Evolutionary conservation across 257 asterid genomes (phyloP).

Genomic region (Coffea eugenioides): DNA sequence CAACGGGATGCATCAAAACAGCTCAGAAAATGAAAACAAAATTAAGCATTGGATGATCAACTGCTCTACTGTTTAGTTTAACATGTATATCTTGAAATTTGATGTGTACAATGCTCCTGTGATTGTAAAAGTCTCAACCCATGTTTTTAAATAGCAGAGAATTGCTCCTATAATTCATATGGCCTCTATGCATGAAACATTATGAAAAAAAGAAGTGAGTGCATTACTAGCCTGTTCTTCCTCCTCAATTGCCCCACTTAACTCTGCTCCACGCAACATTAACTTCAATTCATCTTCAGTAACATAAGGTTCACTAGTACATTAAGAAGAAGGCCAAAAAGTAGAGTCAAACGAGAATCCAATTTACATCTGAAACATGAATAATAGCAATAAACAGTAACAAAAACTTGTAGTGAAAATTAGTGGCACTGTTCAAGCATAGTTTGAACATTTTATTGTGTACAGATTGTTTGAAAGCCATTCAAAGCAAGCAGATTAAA

Average conservation of each 20-base stretch:
- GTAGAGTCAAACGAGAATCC: not conserved
- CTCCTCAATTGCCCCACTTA: constrained; percentile 99
- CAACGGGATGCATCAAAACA: not conserved
- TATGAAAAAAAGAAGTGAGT: not conserved
- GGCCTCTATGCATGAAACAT: not conserved
- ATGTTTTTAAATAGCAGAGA: not conserved
- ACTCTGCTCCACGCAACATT: constrained; percentile 98
- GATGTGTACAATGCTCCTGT: not conserved
- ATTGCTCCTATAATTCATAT: constrained; percentile 11
- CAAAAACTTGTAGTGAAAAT: not conserved
- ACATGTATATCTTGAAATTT: not conserved
- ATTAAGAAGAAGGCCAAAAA: constrained; percentile 18
- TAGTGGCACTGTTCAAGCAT: not conserved
- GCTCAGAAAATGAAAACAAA: not conserved
- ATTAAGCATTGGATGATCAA: not conserved
- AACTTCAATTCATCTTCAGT: constrained; percentile 96
- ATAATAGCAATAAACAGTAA: not conserved
- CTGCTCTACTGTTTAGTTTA: not conserved
- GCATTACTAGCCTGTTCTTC: constrained; percentile 78
- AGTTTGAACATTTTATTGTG: not conserved
- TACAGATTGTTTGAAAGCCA: not conserved
- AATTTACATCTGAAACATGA: not conserved
- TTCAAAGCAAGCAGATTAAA: not conserved
- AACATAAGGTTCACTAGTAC: constrained; percentile 86
- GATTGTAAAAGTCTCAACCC: not conserved